A percentile compares a stretch with the other conserved stretches of the same genome.
Conservation (phyloP, 805 yeast species). For the Blastobotrys robertii region DNA sequence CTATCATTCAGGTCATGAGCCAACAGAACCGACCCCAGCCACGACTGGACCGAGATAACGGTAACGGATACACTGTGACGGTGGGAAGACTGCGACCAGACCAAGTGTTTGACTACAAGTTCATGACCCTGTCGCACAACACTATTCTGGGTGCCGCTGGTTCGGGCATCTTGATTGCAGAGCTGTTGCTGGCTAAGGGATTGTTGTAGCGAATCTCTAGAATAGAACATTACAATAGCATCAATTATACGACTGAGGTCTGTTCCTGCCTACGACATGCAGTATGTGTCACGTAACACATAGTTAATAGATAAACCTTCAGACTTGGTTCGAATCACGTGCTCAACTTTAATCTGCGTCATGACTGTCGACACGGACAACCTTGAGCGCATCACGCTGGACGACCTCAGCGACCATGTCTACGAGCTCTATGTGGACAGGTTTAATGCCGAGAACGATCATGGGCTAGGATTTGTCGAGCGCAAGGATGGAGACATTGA, state of each 20-base stretch:
- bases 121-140: slow-evolving; percentile 96
- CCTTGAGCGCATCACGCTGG: slow-evolving; percentile 5
- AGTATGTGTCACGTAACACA: too few relatives aligned
- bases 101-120: slow-evolving; percentile 86
- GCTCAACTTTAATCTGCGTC: background rate
- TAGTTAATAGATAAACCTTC: background rate
- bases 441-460: slow-evolving; percentile 2
- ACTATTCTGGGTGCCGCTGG: slow-evolving; percentile 99
- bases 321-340: background rate
- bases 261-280: too few relatives aligned
- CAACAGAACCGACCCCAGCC: slow-evolving; percentile 95
- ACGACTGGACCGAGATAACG: slow-evolving; percentile 91
- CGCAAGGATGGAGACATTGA: slow-evolving; percentile 13
- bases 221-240: too few relatives aligned
- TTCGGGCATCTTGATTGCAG: slow-evolving; percentile 93
- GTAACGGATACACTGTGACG: slow-evolving; percentile 84
- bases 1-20: slow-evolving; percentile 85
- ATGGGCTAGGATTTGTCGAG: slow-evolving; percentile 22
- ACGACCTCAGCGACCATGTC: slow-evolving; percentile 21
- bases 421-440: slow-evolving; percentile 20
- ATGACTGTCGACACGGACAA: background rate
- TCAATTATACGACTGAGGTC: too few relatives aligned
- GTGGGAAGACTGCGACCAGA: slow-evolving; percentile 94
- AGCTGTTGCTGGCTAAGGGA: slow-evolving; percentile 67
- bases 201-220: too few relatives aligned